A percentile compares a stretch with the other conserved stretches of the same genome.
Conservation (phyloP, 179 eudicot species). For the Kewa caespitosa region DNA sequence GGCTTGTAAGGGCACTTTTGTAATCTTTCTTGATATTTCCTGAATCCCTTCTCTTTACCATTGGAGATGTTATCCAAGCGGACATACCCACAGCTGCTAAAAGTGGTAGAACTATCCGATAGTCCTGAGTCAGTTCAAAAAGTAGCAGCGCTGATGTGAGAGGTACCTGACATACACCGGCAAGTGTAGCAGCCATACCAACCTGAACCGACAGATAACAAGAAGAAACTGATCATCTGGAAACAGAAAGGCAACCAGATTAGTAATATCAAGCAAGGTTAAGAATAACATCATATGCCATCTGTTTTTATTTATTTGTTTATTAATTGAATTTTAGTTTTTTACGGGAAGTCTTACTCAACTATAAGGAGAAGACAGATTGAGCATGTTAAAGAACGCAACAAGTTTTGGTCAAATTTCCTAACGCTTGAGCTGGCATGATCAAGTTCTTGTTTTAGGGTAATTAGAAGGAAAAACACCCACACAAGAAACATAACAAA, state of each 20-base stretch:
- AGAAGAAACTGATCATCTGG: not conserved
- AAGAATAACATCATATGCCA: no score
- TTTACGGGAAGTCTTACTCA: no score
- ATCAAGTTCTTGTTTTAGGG: no score
- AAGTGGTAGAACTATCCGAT: constrained; percentile 90
- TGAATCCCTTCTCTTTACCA: constrained; percentile 37
- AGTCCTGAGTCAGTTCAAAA: constrained; percentile 93
- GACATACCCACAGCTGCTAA: constrained; percentile 93
- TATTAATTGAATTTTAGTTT: no score
- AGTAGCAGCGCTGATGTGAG: constrained; percentile 94
- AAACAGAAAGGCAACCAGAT: constrained; percentile 3
- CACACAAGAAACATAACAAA: no score
- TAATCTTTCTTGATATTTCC: constrained; percentile 25
- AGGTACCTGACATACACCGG: constrained; percentile 97
- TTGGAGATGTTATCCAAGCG: constrained; percentile 86
- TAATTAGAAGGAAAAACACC: no score
- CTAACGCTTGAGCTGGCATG: no score
- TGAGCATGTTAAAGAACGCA: no score
- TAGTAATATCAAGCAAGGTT: no score
- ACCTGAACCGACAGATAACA: constrained; percentile 52
- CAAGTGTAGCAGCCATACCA: constrained; percentile 99
- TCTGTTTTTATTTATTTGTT: no score
- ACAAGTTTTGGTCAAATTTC: no score
- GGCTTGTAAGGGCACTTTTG: constrained; percentile 20
- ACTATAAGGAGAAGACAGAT: no score